Evolutionary conservation across 345 rosid species (phyloP), one percentile per base, ranked within the genome.

Genomic region (Cardamine resedifolia): DNA sequence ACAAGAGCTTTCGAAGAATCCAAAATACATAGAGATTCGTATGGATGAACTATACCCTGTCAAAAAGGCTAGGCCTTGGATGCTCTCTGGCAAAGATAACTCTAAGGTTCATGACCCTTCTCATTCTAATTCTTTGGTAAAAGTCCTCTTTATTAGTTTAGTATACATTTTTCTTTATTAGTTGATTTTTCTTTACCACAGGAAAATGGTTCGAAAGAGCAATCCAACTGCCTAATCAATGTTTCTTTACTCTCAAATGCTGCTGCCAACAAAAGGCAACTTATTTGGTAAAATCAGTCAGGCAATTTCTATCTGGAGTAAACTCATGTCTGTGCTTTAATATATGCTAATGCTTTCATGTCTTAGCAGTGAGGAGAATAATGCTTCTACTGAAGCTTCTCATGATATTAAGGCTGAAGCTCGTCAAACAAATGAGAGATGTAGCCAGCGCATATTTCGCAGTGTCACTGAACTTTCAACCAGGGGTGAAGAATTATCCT

Each of bases 401-500:
- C 72, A 71, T 68, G 84, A 79, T 71, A 64, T 65, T 36, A 80
- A 49, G 14, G 39, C 61, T 58, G 76, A 81, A 65, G 64, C 81
- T 73, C 55, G 45, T 43, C 86, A 67, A 77, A 80, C 83, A 55
- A 55, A 75, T 76, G 83, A 83, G 80, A 84, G 74, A 56, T 87
- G 89, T 68, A 83, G 79, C 70, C 88, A 85, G 76, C 80, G 82
- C 80, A 81, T 67, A 70, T 91, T 91, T 69, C 92, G 95, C 57
- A 85, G 85, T 75, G 97, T 91, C 72, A 77, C 90, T 44, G 88
- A 91, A 79, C 89, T 95, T 81, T 88, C 99, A 43, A 74, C 81
- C 28, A 81, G 81, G 59, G 88, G 85, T 67, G 96, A 78, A 72
- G 87, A 58, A 36, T 68, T 80, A 34, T 73, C 89, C 45, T 69